These are phyloP conservation scores for Scytalidium sp. DNA, from an alignment of 2,329 filamentous ascomycete species.

Conservation along the genomic window DNA sequence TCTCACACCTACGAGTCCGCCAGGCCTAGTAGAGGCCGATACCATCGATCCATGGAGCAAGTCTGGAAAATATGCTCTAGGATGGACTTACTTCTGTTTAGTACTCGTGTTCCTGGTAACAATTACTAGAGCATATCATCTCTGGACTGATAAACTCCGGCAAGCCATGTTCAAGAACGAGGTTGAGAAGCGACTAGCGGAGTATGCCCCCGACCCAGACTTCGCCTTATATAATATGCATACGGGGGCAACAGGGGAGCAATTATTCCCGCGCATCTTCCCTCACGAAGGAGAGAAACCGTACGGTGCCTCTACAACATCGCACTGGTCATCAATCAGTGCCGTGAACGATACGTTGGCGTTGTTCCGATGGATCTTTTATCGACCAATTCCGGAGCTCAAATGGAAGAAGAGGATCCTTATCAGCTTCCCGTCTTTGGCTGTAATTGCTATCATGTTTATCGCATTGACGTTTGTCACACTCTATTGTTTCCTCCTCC, in stretches of 20 bases:
- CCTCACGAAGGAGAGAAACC: constrained; percentile 50
- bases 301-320: constrained; percentile 53
- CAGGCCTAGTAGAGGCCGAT: constrained; percentile 59
- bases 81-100: constrained; percentile 85
- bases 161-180: constrained; percentile 86
- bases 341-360: constrained; percentile 76
- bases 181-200: constrained; percentile 61
- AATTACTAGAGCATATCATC: constrained; percentile 75
- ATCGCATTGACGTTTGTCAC: constrained; percentile 69
- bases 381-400: constrained; percentile 77
- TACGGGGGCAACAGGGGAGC: constrained; percentile 53
- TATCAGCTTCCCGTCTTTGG: constrained; percentile 78
- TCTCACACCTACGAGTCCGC: constrained; percentile 55
- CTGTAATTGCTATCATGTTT: constrained; percentile 65
- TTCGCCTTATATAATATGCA: constrained; percentile 59
- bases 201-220: constrained; percentile 53
- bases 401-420: constrained; percentile 59
- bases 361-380: constrained; percentile 85
- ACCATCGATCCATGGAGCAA: constrained; percentile 75
- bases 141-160: constrained; percentile 90
- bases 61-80: constrained; percentile 81
- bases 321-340: constrained; percentile 72
- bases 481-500: constrained; percentile 81
- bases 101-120: constrained; percentile 66
- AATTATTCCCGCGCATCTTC: constrained; percentile 63